Evolutionary conservation across 495 filamentous ascomycete species (phyloP), one percentile per base, ranked within the genome.

Genomic region (Pseudevernia furfuracea): DNA sequence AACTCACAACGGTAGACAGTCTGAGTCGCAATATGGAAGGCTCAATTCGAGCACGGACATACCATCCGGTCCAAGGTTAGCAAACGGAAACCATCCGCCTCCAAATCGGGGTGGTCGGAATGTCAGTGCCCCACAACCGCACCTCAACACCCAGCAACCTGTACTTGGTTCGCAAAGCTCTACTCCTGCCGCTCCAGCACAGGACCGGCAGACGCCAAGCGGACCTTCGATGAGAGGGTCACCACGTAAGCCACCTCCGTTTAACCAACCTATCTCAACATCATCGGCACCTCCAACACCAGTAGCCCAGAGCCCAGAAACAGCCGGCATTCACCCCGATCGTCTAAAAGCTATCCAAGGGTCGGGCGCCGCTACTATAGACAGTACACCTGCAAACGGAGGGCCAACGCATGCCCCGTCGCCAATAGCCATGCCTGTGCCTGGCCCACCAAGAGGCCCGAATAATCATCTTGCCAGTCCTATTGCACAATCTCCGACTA

Each of bases 291-390:
- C 63, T 60, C 56, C 65, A 23, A 67, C 62, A n/a, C 65, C 65
- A 23, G 61, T 56, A 41, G 44, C 53, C 23, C 68, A 65, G 30
- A 48, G 39, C 28, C 58, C 56, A 46, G 70, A 71, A 32, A 68
- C 60, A 32, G 65, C 68, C 15, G 66, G 68, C 38, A 67, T 71
- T 43, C 70, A 71, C 56, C 70, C 70, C 11, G 70, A 71, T 61
- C 68, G 70, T 14, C n/a, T 71, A 21, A 71, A 70, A 23, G 66
- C 68, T n/a, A 66, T 71, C 14, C 68, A 68, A 60, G 68, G 66
- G 25, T 46, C 60, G 8, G 61, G 39, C 17, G 58, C 52, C 37
- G 39, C 52, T n/a, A 43, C 59, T 44, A 15, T 49, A 44, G 53
- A 62, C 7, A 68, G 38, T 56, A 55, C 46, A 30, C 23, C 65